Percentiles rank a stretch among this genome's conserved stretches.
Conservation (phyloP, 164 flowering plant genomes). For the Stephania japonica region DNA sequence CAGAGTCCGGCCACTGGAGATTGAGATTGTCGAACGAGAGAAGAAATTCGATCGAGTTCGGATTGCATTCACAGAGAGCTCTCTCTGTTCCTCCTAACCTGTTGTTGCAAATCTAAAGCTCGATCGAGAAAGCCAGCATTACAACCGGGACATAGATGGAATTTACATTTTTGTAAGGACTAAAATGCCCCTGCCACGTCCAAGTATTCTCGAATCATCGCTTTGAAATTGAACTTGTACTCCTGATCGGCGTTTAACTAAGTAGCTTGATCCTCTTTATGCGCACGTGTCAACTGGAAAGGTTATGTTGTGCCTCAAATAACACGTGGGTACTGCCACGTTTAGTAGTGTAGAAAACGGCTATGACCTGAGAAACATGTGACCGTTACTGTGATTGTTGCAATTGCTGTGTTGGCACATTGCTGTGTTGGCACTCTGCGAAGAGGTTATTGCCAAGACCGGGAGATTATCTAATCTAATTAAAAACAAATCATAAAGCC, state of each 20-base stretch:
- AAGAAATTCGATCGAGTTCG: not conserved
- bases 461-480: too few relatives aligned
- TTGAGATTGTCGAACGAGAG: not conserved
- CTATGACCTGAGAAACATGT: not conserved
- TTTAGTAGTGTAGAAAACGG: not conserved
- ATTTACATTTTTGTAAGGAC: not conserved
- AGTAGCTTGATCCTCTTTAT: too few relatives aligned
- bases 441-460: too few relatives aligned
- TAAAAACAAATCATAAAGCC: too few relatives aligned
- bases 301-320: too few relatives aligned
- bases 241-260: not conserved
- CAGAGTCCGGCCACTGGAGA: conserved; percentile 8
- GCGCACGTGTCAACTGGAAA: too few relatives aligned
- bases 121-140: not conserved
- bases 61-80: not conserved
- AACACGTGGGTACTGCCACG: not conserved
- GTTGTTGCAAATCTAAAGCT: conserved; percentile 2
- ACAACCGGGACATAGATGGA: not conserved
- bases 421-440: not conserved
- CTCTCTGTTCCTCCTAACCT: not conserved
- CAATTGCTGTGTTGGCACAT: not conserved
- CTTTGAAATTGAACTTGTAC: not conserved
- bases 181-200: not conserved
- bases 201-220: not conserved
- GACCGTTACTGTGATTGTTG: not conserved